phyloP scores from a whole-genome alignment of 768 basidiomycete species.

The Kwoniella sp. region DNA sequence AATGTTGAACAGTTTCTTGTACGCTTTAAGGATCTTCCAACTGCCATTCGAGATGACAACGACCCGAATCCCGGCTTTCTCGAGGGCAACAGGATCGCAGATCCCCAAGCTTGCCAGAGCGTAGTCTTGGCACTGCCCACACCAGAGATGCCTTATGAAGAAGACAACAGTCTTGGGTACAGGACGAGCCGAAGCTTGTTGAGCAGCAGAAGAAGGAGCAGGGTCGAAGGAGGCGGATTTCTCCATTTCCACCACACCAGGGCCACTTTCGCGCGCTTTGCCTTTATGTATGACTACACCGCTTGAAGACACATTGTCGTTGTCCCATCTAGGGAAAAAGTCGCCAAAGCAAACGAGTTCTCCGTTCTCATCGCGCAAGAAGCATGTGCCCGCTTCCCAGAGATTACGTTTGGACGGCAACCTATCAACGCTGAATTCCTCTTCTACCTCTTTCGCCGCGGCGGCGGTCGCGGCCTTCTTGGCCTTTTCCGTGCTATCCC shows the following conservation, averaged over 20 bases:
- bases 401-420: slow-evolving; percentile 37
- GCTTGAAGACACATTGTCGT: background rate
- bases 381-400: slow-evolving; percentile 52
- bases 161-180: slow-evolving; percentile 51
- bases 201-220: background rate
- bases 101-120: slow-evolving; percentile 45
- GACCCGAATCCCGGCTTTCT: slow-evolving; percentile 45
- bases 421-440: slow-evolving; percentile 43
- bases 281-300: slow-evolving; percentile 7
- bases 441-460: slow-evolving; percentile 12
- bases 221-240: background rate
- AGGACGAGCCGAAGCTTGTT: background rate
- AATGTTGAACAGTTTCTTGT: slow-evolving; percentile 52
- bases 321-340: slow-evolving; percentile 34
- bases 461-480: slow-evolving; percentile 6
- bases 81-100: slow-evolving; percentile 48
- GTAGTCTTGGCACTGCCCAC: slow-evolving; percentile 56
- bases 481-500: slow-evolving; percentile 19
- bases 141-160: slow-evolving; percentile 55
- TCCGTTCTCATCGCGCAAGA: slow-evolving; percentile 47
- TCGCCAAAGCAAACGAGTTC: slow-evolving; percentile 42
- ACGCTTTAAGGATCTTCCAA: slow-evolving; percentile 55
- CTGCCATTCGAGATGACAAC: slow-evolving; percentile 53
- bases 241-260: slow-evolving; percentile 4
- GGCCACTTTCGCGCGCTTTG: slow-evolving; percentile 1